These are phyloP conservation scores for Lanzia echinophila DNA, from an alignment of 2,329 filamentous ascomycete species.

Conservation along the genomic window DNA sequence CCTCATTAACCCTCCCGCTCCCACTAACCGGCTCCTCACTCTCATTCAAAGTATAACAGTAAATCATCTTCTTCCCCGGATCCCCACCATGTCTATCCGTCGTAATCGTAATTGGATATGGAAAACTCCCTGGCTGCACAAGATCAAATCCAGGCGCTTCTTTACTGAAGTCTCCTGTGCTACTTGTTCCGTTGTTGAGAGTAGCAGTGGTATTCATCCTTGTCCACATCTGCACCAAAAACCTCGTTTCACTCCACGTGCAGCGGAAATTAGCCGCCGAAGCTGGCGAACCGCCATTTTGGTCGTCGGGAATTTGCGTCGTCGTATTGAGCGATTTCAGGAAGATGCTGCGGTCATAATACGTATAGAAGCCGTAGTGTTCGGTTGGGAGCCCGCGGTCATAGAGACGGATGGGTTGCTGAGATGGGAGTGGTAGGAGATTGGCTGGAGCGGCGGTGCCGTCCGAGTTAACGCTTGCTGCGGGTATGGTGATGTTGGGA, in stretches of 20 bases:
- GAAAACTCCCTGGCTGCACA: slow-evolving; percentile 49
- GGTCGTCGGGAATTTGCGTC: slow-evolving; percentile 38
- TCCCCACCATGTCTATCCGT: slow-evolving; percentile 58
- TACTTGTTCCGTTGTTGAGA: slow-evolving; percentile 33
- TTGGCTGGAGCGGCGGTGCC: slow-evolving; percentile 66
- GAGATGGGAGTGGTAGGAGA: slow-evolving; percentile 61
- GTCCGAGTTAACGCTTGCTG: slow-evolving; percentile 56
- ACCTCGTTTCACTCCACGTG: slow-evolving; percentile 54
- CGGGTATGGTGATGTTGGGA: slow-evolving; percentile 52
- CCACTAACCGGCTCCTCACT: slow-evolving; percentile 39
- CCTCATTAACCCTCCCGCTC: slow-evolving; percentile 40
- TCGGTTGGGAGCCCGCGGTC: slow-evolving; percentile 75
- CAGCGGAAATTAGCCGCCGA: slow-evolving; percentile 48
- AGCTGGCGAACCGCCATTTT: slow-evolving; percentile 47
- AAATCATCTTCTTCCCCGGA: slow-evolving; percentile 45
- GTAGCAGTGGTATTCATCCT: slow-evolving; percentile 39
- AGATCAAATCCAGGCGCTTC: slow-evolving; percentile 27
- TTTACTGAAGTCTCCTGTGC: slow-evolving; percentile 1
- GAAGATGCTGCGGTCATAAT: slow-evolving; percentile 84
- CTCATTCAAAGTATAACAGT: slow-evolving; percentile 45
- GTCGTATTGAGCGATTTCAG: slow-evolving; percentile 40
- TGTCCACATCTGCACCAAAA: slow-evolving; percentile 62
- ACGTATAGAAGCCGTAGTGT: slow-evolving; percentile 90
- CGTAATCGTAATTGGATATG: slow-evolving; percentile 55
- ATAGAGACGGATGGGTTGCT: slow-evolving; percentile 78